A percentile compares a stretch with the other conserved stretches of the same genome.
Evolutionary conservation across 2,329 filamentous ascomycete species (phyloP).

Genomic region (Davidsoniella neocaledoniae): DNA sequence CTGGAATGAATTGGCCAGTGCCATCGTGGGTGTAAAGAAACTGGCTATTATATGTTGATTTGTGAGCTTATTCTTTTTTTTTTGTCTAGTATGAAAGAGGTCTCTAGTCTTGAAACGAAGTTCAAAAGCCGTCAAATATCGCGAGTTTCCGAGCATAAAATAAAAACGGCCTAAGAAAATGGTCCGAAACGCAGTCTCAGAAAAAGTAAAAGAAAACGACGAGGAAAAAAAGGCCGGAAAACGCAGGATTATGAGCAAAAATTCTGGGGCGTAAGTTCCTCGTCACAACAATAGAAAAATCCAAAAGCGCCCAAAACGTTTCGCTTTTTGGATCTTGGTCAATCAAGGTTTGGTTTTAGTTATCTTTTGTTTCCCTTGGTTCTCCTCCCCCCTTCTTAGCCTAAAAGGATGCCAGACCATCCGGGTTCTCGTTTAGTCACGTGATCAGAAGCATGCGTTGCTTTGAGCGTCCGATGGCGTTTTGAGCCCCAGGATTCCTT

Average conservation of each 20-base stretch:
- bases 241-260: constrained; percentile 5
- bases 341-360: too few relatives aligned
- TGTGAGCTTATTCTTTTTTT: not conserved
- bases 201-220: not conserved
- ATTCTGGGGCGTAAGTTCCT: not conserved
- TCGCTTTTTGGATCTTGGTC: too few relatives aligned
- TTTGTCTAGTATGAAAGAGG: too few relatives aligned
- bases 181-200: not conserved
- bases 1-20: constrained; percentile 6
- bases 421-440: constrained; percentile 2
- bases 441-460: not conserved
- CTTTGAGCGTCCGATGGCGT: too few relatives aligned
- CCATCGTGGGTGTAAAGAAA: not conserved
- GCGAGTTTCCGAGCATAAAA: not conserved
- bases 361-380: too few relatives aligned
- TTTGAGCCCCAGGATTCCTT: too few relatives aligned
- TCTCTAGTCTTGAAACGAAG: not conserved
- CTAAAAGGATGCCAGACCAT: not conserved
- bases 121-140: not conserved
- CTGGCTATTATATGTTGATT: not conserved
- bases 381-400: not conserved
- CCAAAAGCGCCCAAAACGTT: too few relatives aligned
- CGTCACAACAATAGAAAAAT: too few relatives aligned
- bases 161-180: not conserved
- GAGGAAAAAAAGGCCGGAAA: not conserved